Percentiles rank a stretch among this genome's conserved stretches.
phyloP scores from a whole-genome alignment of 1,139 yeast genomes.

The Lodderomyces elongisporus region DNA sequence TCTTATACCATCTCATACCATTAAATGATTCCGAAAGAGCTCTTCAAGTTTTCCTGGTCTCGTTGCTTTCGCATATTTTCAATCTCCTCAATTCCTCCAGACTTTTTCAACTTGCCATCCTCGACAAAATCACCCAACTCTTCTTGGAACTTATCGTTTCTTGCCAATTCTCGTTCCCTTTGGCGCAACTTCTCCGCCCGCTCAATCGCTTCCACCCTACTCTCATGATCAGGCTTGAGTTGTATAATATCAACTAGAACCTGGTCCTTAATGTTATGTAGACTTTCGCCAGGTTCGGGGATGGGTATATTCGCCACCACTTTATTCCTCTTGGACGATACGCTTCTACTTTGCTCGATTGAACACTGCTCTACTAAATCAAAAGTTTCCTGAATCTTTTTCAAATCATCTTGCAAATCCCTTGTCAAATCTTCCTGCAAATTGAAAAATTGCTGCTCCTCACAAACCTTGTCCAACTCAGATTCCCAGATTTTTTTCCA shows the following conservation, averaged over 20 bases:
- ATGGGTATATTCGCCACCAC: slow-evolving; percentile 39
- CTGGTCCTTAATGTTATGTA: slow-evolving; percentile 71
- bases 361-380: slow-evolving; percentile 77
- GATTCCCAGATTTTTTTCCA: slow-evolving; percentile 95
- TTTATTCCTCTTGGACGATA: slow-evolving; percentile 25
- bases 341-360: slow-evolving; percentile 56
- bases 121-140: slow-evolving; percentile 86
- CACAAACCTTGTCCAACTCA: slow-evolving; percentile 84
- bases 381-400: slow-evolving; percentile 76
- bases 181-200: slow-evolving; percentile 80
- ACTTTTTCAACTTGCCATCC: slow-evolving; percentile 65
- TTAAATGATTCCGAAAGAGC: slow-evolving; percentile 32
- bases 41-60: slow-evolving; percentile 64
- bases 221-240: slow-evolving; percentile 76
- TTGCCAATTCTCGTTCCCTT: slow-evolving; percentile 58
- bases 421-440: slow-evolving; percentile 81
- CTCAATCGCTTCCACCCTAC: slow-evolving; percentile 80
- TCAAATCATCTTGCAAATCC: slow-evolving; percentile 77
- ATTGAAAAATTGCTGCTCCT: slow-evolving; percentile 88
- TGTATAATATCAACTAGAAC: slow-evolving; percentile 75
- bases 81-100: slow-evolving; percentile 86
- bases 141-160: slow-evolving; percentile 66
- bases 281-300: slow-evolving; percentile 63
- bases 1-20: no score
- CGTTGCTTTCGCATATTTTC: slow-evolving; percentile 65